Conservation (phyloP, 257 asterid genomes). For the Ophiorrhiza pumila region DNA sequence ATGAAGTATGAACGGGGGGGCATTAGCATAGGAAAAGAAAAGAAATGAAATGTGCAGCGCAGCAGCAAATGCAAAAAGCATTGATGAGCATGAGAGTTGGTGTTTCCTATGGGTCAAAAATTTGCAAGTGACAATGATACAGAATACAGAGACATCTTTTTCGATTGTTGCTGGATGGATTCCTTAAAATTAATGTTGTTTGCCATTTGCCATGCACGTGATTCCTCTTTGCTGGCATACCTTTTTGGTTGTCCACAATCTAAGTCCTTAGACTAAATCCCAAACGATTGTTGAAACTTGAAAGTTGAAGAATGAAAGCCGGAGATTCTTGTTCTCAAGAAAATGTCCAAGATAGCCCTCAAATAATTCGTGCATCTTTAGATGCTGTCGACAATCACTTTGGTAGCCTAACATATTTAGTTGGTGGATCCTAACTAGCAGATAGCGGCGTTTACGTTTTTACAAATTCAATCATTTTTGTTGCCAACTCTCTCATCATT, state of each 20-base stretch:
- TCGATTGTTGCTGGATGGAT: background rate
- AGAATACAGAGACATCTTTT: background rate
- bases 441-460: background rate
- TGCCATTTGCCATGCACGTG: conserved; percentile 27
- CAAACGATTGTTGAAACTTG: background rate
- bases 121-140: conserved; percentile 4
- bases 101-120: background rate
- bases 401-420: background rate
- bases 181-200: conserved; percentile 10
- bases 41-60: no score
- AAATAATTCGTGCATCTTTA: background rate
- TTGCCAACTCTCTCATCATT: background rate
- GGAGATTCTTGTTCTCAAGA: background rate
- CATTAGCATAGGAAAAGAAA: no score
- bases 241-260: background rate
- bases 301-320: background rate
- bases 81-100: no score
- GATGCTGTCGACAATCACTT: background rate
- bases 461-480: background rate
- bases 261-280: background rate
- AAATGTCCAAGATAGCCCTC: conserved; percentile 8
- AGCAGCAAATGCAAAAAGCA: background rate
- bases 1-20: no score
- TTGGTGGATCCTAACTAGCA: conserved; percentile 7
- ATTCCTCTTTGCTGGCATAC: conserved; percentile 17